Evolutionary conservation across 768 basidiomycete genomes (phyloP), one percentile per base, ranked within the genome.

Genomic region (Mycena filopes): DNA sequence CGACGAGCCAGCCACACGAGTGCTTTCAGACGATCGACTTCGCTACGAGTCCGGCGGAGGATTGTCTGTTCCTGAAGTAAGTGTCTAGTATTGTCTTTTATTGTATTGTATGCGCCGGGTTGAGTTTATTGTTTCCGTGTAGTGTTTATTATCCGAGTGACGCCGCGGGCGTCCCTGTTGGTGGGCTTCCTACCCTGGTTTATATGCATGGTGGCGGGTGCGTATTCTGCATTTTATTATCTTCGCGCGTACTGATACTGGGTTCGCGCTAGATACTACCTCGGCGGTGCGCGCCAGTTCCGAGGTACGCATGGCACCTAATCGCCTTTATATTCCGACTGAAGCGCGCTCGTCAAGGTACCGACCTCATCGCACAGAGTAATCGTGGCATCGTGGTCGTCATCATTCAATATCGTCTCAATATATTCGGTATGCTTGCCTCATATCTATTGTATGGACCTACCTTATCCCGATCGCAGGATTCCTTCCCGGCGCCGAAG

Each of bases 151-250:
- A 77, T 1, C 80, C 81, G 10, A 79, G 79, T 15, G 66, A 73
- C 38, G 65, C 71, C 2, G 65, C 68, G 5, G 66, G 71, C 1
- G 66, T 55, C 10, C 64, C 64, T 1, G 25, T 48, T 5, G 71
- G 73, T 36, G 55, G 74, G 3, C 68, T 81, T 2, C 82, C 82
- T 9, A 79, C 80, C 1, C 73, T 83, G 11, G 75, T 83, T 36
- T 83, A 79, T 79, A 82, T 83, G 26, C 80, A 83, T 67, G 81
- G 80, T 75, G 81, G 49, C 47, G 74, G 63, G 11, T 62, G 21
- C 43, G n/a, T 12, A 25, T 26, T 29, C 29, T n/a, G n/a, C n/a
- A n/a, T n/a, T n/a, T n/a, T n/a, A n/a, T n/a, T n/a, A n/a, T n/a
- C n/a, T n/a, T n/a, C n/a, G n/a, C n/a, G n/a, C n/a, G n/a, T n/a